Evolutionary conservation across 2,329 filamentous ascomycete genomes (phyloP), one percentile per base, ranked within the genome.

Genomic region (Blastomyces silverae): DNA sequence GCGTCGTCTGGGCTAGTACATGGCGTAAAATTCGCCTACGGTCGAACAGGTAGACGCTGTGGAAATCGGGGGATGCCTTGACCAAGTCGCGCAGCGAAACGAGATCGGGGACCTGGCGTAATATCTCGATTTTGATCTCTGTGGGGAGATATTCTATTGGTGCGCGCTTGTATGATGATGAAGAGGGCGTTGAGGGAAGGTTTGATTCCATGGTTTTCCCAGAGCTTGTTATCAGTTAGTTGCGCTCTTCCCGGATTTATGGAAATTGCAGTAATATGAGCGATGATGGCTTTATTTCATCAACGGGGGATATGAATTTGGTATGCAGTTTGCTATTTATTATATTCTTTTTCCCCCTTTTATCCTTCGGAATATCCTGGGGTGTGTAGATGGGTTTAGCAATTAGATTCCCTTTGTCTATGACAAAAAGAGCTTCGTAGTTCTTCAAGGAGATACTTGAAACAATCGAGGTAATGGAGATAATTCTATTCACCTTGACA

Each of bases 21-120:
- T 22, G 37, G 57, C 22, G 4, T 17, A 60, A 31, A 25, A 60
- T 60, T 22, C 39, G 57, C 15, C 57, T 42, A 28, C 42, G 57
- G 39, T 60, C 57, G 10, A 44, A 46, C 20, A 5, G 57, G 57
- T 60, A 60, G 22, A 60, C 22, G 39, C 37, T 46, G 22, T 60
- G 57, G 57, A 60, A 60, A 39, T 20, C 3, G 11, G 57, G 57
- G 8, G 57, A 60, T 11, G 57, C 57, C 17, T 60, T 60, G 37
- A 60, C 25, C 15, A 60, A 17, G 2, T 20, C 25, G 6, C 57
- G 57, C 7, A 60, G 57, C n/a, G 57, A 46, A 5, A 1, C 1
- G 25, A 60, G 57, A n/a, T 60, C 39, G 10, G 57, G 39, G 15
- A 60, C 39, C 8, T 25, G 42, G 15, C 37, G 17, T 25, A 60